Evolutionary conservation across 208 protist species (phyloP).

Genomic region (Trypanosomatidae sp.): DNA sequence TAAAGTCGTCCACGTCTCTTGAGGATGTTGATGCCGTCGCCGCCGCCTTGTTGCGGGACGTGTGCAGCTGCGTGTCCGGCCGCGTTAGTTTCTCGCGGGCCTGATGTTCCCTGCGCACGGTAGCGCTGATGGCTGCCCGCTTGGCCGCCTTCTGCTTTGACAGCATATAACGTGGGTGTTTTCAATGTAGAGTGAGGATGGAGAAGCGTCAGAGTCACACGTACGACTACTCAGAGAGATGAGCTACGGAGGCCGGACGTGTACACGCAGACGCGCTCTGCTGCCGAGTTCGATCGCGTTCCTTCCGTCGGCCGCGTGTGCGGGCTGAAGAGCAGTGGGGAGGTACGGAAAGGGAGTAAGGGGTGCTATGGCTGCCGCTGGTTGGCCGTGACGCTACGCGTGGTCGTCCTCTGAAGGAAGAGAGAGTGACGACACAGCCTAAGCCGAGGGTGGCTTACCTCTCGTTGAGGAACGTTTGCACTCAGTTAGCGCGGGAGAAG

Average conservation of each 20-base stretch:
- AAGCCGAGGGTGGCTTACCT: not conserved
- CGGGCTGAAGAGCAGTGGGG: not conserved
- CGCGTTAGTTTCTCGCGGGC: slow-evolving; percentile 15
- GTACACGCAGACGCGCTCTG: not conserved
- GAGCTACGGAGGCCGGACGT: slow-evolving; percentile 7
- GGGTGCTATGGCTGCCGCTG: not conserved
- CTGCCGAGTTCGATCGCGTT: not conserved
- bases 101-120: slow-evolving; percentile 36
- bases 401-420: not conserved
- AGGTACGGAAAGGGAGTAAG: not conserved
- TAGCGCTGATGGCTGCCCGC: slow-evolving; percentile 38
- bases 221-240: slow-evolving; percentile 9
- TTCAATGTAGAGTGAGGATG: not conserved
- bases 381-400: not conserved
- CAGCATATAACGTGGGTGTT: slow-evolving; percentile 36
- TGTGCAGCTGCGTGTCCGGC: not conserved
- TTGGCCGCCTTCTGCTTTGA: slow-evolving; percentile 63
- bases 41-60: not conserved
- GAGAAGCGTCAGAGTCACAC: not conserved
- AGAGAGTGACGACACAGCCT: not conserved
- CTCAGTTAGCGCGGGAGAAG: not conserved
- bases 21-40: not conserved
- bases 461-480: not conserved
- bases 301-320: not conserved
- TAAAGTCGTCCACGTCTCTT: not conserved